Conservation (phyloP, 2,329 filamentous ascomycete species). For the Neofusicoccum laricinum region DNA sequence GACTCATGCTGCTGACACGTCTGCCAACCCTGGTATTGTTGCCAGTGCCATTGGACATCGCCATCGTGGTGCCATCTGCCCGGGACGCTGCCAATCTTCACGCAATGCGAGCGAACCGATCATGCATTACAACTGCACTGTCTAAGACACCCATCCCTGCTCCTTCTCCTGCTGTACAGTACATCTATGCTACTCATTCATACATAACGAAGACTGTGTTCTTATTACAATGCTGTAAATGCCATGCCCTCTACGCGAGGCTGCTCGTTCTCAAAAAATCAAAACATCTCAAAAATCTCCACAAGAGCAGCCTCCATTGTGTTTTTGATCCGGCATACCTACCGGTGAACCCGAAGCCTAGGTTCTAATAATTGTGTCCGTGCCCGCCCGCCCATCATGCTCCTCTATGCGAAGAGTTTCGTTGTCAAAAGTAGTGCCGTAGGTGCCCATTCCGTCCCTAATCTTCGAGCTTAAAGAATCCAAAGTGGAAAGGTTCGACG, state of each 20-base stretch:
- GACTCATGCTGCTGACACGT: slow-evolving; percentile 14
- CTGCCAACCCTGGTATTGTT: neutral
- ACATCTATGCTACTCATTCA: slow-evolving; percentile 15
- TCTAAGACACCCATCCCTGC: neutral
- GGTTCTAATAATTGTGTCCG: neutral
- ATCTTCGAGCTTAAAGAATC: slow-evolving; percentile 10
- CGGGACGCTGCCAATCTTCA: neutral
- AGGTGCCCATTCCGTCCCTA: slow-evolving; percentile 12
- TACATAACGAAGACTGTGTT: slow-evolving; percentile 12
- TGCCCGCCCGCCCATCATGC: slow-evolving; percentile 5
- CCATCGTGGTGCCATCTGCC: neutral
- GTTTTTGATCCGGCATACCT: neutral
- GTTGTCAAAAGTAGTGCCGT: slow-evolving; percentile 9
- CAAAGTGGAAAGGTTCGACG: slow-evolving; percentile 8
- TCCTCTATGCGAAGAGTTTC: slow-evolving; percentile 2
- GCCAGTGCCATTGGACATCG: slow-evolving; percentile 1
- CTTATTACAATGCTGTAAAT: slow-evolving; percentile 14
- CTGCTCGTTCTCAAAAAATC: neutral
- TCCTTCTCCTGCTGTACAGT: neutral
- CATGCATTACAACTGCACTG: slow-evolving; percentile 6
- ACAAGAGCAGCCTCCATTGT: neutral
- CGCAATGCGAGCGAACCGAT: neutral
- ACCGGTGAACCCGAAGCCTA: neutral
- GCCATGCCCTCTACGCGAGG: slow-evolving; percentile 3
- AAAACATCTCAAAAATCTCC: neutral